These are phyloP conservation scores for Pythium utonaiense DNA, from an alignment of 352 stramenopile species.

Conservation along the genomic window DNA sequence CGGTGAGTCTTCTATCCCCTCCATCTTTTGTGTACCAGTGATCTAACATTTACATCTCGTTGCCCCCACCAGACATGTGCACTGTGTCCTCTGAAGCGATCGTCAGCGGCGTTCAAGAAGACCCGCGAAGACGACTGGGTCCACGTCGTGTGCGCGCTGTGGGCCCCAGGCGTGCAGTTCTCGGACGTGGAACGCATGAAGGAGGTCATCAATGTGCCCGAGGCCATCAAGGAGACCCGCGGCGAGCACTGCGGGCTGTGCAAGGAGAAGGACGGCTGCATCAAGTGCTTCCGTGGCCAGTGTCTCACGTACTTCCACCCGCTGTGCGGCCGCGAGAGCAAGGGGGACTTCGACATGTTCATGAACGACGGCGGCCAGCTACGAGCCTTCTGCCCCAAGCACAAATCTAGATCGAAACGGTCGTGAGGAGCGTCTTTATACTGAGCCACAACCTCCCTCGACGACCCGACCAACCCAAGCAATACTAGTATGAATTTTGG, in stretches of 20 bases:
- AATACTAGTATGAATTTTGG: constrained; percentile 5
- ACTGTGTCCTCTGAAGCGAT: constrained; percentile 70
- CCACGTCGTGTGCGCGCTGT: constrained; percentile 85
- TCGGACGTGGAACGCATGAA: constrained; percentile 81
- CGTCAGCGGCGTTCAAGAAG: constrained; percentile 80
- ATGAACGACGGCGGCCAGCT: constrained; percentile 86
- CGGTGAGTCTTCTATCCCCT: constrained; percentile 41
- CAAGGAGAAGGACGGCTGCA: constrained; percentile 64
- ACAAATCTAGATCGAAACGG: constrained; percentile 50
- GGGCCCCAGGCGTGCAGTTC: constrained; percentile 84
- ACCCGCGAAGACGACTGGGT: constrained; percentile 76
- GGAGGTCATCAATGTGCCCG: constrained; percentile 68
- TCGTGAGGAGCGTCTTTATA: constrained; percentile 11
- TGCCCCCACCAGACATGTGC: constrained; percentile 53
- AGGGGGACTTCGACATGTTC: constrained; percentile 85
- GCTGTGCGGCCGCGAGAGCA: constrained; percentile 78
- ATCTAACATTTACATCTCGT: too few relatives aligned
- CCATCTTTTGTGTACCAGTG: too few relatives aligned
- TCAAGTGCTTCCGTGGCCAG: constrained; percentile 76
- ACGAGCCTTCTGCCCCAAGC: constrained; percentile 76
- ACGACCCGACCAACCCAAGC: neutral
- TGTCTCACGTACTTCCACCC: constrained; percentile 79
- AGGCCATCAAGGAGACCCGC: constrained; percentile 66
- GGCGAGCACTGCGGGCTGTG: constrained; percentile 59
- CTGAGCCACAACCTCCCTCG: neutral